Conservation (phyloP, 345 rosid genomes). For the Draba incana region DNA sequence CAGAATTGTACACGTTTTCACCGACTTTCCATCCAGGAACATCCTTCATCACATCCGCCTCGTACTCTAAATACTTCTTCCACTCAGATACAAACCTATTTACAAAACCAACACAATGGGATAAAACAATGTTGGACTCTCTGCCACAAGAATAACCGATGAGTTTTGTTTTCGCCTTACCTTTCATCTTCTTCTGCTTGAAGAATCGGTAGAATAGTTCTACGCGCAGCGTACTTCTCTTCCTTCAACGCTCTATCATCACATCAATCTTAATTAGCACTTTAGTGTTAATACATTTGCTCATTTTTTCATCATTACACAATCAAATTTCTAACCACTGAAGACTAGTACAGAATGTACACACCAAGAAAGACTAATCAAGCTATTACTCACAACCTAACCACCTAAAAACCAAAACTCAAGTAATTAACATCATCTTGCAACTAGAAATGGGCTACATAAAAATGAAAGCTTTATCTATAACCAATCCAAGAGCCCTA, state of each 20-base stretch:
- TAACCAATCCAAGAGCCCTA: neutral
- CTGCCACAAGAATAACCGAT: conserved; percentile 1
- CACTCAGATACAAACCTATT: conserved; percentile 91
- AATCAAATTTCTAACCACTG: neutral
- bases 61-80: conserved; percentile 95
- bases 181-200: conserved; percentile 99
- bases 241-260: conserved; percentile 81
- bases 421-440: no score
- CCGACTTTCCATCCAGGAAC: conserved; percentile 99
- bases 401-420: no score
- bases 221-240: conserved; percentile 90
- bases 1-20: conserved; percentile 91
- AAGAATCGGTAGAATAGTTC: conserved; percentile 81
- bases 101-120: neutral
- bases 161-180: conserved; percentile 37
- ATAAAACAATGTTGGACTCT: neutral
- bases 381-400: neutral
- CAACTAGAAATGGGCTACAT: no score
- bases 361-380: conserved; percentile 1
- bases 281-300: neutral
- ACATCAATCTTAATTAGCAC: conserved; percentile 8
- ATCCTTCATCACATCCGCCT: conserved; percentile 98
- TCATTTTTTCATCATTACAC: neutral
- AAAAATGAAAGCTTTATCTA: neutral
- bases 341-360: neutral